Evolutionary conservation across 169 alveolate genomes (phyloP).

Genomic region (Plasmodium yoelii): DNA sequence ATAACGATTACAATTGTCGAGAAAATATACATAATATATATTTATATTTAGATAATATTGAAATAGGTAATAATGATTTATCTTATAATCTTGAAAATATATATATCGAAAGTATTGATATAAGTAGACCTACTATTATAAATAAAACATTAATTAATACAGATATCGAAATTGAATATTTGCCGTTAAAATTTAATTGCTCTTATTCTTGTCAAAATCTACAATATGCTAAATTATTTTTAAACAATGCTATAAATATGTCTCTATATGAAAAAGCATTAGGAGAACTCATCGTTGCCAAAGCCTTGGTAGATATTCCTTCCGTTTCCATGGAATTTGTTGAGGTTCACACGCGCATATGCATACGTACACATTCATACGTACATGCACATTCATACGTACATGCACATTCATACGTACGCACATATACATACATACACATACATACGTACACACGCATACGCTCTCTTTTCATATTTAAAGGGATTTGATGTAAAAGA

Average conservation of each 20-base stretch:
- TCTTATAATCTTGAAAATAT: slow-evolving; percentile 56
- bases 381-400: neutral
- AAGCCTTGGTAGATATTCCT: slow-evolving; percentile 72
- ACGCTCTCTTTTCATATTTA: neutral
- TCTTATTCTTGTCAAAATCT: slow-evolving; percentile 48
- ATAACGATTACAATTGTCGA: slow-evolving; percentile 58
- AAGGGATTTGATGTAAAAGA: slow-evolving; percentile 70
- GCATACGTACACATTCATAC: neutral
- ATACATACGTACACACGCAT: neutral
- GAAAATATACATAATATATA: slow-evolving; percentile 74
- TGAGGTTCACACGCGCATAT: slow-evolving; percentile 12
- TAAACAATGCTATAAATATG: slow-evolving; percentile 72
- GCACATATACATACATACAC: neutral
- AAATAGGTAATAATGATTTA: slow-evolving; percentile 74
- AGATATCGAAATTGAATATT: slow-evolving; percentile 72
- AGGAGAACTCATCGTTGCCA: slow-evolving; percentile 75
- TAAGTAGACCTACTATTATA: slow-evolving; percentile 70
- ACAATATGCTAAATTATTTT: slow-evolving; percentile 70
- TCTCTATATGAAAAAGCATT: slow-evolving; percentile 70
- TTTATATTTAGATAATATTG: slow-evolving; percentile 66
- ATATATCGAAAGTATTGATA: slow-evolving; percentile 68
- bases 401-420: neutral
- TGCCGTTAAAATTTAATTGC: slow-evolving; percentile 66
- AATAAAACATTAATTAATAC: slow-evolving; percentile 52
- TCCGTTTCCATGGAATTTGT: slow-evolving; percentile 37